Evolutionary conservation across 352 stramenopile species (phyloP).

Genomic region (Phytophthora pisi): DNA sequence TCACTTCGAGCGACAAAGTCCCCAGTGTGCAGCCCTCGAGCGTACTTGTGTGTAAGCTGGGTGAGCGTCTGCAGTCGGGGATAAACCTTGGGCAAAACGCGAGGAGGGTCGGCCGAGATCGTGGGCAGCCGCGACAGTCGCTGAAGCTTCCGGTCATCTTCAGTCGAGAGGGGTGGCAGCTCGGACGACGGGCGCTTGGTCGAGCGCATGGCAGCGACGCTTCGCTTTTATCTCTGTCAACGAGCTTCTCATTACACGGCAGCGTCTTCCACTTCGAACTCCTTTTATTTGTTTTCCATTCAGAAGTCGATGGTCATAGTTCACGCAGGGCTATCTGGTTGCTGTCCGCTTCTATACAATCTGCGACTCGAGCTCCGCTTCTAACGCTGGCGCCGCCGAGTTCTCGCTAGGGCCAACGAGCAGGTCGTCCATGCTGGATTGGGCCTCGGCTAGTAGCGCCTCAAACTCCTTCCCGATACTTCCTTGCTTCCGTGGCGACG

Average conservation of each 20-base stretch:
- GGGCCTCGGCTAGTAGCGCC: constrained; percentile 66
- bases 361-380: constrained; percentile 35
- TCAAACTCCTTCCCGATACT: constrained; percentile 77
- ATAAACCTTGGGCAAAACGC: constrained; percentile 28
- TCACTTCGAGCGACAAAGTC: constrained; percentile 56
- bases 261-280: constrained; percentile 19
- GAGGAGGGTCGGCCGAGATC: constrained; percentile 10
- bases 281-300: constrained; percentile 32
- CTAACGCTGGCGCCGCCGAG: constrained; percentile 13
- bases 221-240: constrained; percentile 13
- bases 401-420: constrained; percentile 32
- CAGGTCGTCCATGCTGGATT: constrained; percentile 72
- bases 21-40: constrained; percentile 42
- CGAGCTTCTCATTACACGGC: neutral
- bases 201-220: constrained; percentile 21
- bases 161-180: constrained; percentile 16
- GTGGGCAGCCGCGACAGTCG: constrained; percentile 1
- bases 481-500: constrained; percentile 32
- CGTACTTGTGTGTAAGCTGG: constrained; percentile 47
- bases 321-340: constrained; percentile 18
- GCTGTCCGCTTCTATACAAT: constrained; percentile 38
- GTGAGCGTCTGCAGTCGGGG: constrained; percentile 54
- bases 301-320: constrained; percentile 25
- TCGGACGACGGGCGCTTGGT: constrained; percentile 17
- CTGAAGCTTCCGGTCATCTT: constrained; percentile 16